Conservation (phyloP, 257 asterid species). For the Solanum pimpinellifolium region DNA sequence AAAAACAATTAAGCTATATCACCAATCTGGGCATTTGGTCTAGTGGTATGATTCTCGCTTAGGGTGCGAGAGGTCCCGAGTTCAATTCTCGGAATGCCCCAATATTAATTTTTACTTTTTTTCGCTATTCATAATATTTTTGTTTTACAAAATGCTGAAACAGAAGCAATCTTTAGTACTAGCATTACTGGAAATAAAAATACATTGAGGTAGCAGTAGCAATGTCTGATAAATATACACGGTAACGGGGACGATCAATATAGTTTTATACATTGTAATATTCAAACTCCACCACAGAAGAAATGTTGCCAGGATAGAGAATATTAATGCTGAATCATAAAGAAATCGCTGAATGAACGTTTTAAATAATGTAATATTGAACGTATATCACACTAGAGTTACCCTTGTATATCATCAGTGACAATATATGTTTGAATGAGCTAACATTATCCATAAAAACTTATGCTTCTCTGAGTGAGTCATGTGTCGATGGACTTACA, state of each 20-base stretch:
- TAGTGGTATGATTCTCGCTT: conserved; percentile 82
- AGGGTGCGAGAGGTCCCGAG: conserved; percentile 95
- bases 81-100: conserved; percentile 93
- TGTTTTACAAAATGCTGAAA: not conserved
- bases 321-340: not conserved
- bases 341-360: not conserved
- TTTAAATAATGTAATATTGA: not conserved
- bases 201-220: not conserved
- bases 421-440: not conserved
- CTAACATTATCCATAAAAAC: not conserved
- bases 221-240: not conserved
- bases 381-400: not conserved
- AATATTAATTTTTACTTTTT: fast-evolving
- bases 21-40: conserved; percentile 45
- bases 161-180: not conserved
- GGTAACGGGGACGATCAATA: not conserved
- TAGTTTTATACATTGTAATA: not conserved
- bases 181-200: not conserved
- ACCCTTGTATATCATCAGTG: not conserved
- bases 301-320: not conserved
- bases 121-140: not conserved
- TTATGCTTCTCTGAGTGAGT: not conserved
- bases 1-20: too few species aligned
- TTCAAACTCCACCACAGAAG: not conserved
- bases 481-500: not conserved